Base-by-base conservation (phyloP, 176 grass and related monocot species). In the Eremochloa ophiuroides region DNA sequence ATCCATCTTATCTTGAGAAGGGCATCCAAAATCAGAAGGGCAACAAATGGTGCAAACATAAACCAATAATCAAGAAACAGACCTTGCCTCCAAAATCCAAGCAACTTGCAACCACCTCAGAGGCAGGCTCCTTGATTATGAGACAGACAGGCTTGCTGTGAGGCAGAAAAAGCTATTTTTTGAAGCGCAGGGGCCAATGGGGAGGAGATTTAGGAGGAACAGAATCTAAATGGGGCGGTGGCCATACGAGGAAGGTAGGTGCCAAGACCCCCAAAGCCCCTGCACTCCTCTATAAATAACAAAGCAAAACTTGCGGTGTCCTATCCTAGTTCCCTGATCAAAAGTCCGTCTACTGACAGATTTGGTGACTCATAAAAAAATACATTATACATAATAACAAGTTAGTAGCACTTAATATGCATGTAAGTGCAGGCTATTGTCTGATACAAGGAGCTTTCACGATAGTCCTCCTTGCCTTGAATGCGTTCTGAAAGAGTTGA, bases 281-380 rank as follows among this genome's bases (percentile, higher is more conserved):
- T 78, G 27, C 29, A 3, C 76, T 69, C 76, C 76, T 69, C 76
- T 86, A 80, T 86, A 86, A 86, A 86, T 86, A 86, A 86, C 84
- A 73, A 74, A 44, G 26, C 33, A 67, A 86, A 80, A 74, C 76
- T 74, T 79, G 58, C 46, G 82, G 61, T 42, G 34, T 53, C 34
- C 41, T 72, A 51, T 73, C 44, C 71, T 74, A n/a, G 72, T 25
- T 34, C 50, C 51, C 33, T 75, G 42, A 76, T 76, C 65, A 68
- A 31, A 38, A 66, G 65, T 67, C 29, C 12, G 9, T 68, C 48
- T n/a, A 25, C 47, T 84, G 62, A 68, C 26, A 76, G 22, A 33
- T 76, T 84, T 66, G 72, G 18, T 67, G 61, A 75, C 30, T 83
- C 50, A 56, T 56, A 41, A 65, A 59, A 58, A 22, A 25, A 9